These are phyloP conservation scores for Epichloe amarillans DNA, from an alignment of 2,329 filamentous ascomycete species.

Conservation along the genomic window DNA sequence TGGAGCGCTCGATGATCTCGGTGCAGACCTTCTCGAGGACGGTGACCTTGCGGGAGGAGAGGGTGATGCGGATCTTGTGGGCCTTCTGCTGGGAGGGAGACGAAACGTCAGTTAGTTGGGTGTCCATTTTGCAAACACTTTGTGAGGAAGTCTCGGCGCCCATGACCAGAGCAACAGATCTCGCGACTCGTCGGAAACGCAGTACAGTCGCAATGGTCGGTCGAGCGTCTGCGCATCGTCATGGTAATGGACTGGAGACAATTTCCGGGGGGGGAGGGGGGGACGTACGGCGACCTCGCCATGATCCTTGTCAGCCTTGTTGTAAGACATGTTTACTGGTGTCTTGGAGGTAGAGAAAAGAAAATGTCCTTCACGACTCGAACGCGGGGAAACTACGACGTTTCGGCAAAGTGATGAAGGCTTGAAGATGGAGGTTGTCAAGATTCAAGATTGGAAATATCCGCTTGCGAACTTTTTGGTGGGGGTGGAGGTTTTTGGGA, in stretches of 20 bases:
- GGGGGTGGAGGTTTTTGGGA: slow-evolving; percentile 4
- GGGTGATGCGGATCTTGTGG: slow-evolving; percentile 97
- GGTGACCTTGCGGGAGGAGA: slow-evolving; percentile 87
- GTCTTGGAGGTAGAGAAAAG: slow-evolving; percentile 4
- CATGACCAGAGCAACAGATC: background rate
- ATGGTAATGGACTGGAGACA: background rate
- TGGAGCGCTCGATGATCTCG: slow-evolving; percentile 97
- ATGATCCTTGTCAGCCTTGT: slow-evolving; percentile 91
- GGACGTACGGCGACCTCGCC: slow-evolving; percentile 68
- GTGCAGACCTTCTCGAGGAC: slow-evolving; percentile 96
- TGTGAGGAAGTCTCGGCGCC: no score
- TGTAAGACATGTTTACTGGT: slow-evolving; percentile 67
- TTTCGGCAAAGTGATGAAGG: slow-evolving; percentile 76
- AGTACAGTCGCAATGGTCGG: background rate
- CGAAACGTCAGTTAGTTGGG: slow-evolving; percentile 7
- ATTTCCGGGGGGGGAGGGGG: background rate
- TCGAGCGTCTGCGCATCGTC: background rate
- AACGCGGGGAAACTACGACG: slow-evolving; percentile 38
- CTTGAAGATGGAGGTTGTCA: background rate
- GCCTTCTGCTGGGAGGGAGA: slow-evolving; percentile 47
- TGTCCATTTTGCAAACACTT: background rate
- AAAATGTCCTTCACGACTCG: slow-evolving; percentile 65
- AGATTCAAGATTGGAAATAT: background rate
- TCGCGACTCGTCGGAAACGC: background rate
- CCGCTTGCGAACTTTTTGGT: slow-evolving; percentile 7